Conservation (phyloP, 495 filamentous ascomycete species). For the Aeminium ludgeri region DNA sequence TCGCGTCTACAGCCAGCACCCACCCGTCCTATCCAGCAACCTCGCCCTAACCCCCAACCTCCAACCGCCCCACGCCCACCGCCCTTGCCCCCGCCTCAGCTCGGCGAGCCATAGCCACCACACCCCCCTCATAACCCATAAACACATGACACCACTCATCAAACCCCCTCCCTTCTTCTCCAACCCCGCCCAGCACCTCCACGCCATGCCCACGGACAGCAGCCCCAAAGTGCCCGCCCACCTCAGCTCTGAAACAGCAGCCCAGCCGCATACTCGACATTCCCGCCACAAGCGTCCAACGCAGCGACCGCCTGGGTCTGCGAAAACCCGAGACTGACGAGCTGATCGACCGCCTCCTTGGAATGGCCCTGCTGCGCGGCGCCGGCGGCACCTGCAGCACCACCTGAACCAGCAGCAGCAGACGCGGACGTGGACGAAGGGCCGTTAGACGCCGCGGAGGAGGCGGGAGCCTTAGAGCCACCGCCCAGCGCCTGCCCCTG, state of each 20-base stretch:
- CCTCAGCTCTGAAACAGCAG: constrained; percentile 48
- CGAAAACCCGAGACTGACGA: constrained; percentile 64
- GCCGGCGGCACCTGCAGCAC: neutral
- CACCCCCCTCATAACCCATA: too few species aligned
- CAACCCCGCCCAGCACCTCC: too few species aligned
- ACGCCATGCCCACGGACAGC: too few species aligned
- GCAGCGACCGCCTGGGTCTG: constrained; percentile 62
- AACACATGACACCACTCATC: too few species aligned
- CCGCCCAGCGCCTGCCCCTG: constrained; percentile 10
- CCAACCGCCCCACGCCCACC: too few species aligned
- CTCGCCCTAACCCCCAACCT: too few species aligned
- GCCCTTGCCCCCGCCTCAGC: too few species aligned
- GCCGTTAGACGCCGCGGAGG: constrained; percentile 1
- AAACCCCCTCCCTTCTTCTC: too few species aligned
- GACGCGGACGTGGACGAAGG: neutral
- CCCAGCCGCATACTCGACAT: constrained; percentile 72
- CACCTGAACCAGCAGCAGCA: neutral
- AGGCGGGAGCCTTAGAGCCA: neutral
- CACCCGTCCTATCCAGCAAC: too few species aligned
- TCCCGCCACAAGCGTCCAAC: constrained; percentile 67
- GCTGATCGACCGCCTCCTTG: constrained; percentile 46
- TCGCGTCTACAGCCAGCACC: too few species aligned
- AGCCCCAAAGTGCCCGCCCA: too few species aligned
- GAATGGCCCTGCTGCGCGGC: constrained; percentile 1
- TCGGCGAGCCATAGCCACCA: too few species aligned